Conservation (phyloP, 495 filamentous ascomycete genomes). For the Peziza echinospora region DNA sequence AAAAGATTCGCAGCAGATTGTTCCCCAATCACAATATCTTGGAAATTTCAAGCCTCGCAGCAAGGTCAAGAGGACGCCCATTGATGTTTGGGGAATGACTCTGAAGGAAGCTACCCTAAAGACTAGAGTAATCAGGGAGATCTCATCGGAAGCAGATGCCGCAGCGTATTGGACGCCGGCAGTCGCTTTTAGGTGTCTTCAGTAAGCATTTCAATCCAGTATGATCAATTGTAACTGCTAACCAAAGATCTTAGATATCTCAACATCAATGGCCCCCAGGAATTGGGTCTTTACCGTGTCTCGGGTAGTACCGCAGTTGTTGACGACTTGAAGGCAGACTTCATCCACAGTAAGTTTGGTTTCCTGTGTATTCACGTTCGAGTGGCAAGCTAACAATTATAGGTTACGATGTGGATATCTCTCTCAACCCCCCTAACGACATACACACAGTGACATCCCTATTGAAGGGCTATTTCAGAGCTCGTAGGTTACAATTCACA, state of each 20-base stretch:
- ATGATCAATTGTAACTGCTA: not conserved
- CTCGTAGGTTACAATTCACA: slow-evolving; percentile 7
- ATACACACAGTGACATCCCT: slow-evolving; percentile 19
- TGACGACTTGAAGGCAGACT: slow-evolving; percentile 17
- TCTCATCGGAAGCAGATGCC: slow-evolving; percentile 13
- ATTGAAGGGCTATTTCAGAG: slow-evolving; percentile 19
- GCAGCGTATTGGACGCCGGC: slow-evolving; percentile 20
- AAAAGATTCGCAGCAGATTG: not conserved
- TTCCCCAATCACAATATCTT: slow-evolving; percentile 3
- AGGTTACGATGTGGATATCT: slow-evolving; percentile 19
- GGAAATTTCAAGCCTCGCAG: slow-evolving; percentile 9
- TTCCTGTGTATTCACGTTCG: not conserved
- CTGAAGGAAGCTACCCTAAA: slow-evolving; percentile 16
- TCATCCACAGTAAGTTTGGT: slow-evolving; percentile 16
- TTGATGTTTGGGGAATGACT: slow-evolving; percentile 19
- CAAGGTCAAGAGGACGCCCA: slow-evolving; percentile 12
- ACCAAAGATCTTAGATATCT: slow-evolving; percentile 9
- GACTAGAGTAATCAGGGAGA: slow-evolving; percentile 15
- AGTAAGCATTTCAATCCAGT: slow-evolving; percentile 13
- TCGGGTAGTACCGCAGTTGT: slow-evolving; percentile 18
- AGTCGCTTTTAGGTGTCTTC: slow-evolving; percentile 18
- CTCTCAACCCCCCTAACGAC: slow-evolving; percentile 19
- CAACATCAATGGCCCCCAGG: slow-evolving; percentile 18
- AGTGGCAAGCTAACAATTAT: not conserved
- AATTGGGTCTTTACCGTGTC: slow-evolving; percentile 19